Conservation (phyloP, 2,329 filamentous ascomycete species). For the Ophiocordyceps unilateralis region DNA sequence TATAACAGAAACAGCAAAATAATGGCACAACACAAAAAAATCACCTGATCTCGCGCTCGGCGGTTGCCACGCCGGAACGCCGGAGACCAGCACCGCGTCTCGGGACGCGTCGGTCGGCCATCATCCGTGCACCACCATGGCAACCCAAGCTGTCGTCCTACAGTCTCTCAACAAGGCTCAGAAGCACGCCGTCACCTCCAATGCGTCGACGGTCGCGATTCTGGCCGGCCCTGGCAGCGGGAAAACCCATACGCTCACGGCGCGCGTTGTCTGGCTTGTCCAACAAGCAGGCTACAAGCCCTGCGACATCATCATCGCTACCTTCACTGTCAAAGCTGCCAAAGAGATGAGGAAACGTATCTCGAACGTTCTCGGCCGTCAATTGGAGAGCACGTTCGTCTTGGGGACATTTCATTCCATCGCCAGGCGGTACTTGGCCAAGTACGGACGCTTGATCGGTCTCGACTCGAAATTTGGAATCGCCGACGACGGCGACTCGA, state of each 20-base stretch:
- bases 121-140: constrained; percentile 8
- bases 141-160: constrained; percentile 24
- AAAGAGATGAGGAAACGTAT: constrained; percentile 86
- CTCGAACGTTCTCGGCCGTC: constrained; percentile 60
- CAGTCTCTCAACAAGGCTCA: constrained; percentile 36
- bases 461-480: constrained; percentile 76
- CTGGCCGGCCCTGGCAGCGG: constrained; percentile 55
- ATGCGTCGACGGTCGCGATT: constrained; percentile 41
- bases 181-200: constrained; percentile 35
- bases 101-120: background rate
- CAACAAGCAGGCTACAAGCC: constrained; percentile 54
- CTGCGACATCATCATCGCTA: constrained; percentile 83
- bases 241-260: constrained; percentile 90
- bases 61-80: too few species aligned
- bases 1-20: too few species aligned
- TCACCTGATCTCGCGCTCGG: background rate
- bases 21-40: too few species aligned
- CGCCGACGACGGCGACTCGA: constrained; percentile 67
- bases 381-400: constrained; percentile 57
- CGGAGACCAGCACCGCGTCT: background rate
- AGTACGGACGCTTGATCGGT: constrained; percentile 73
- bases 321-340: constrained; percentile 91
- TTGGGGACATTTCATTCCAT: constrained; percentile 94
- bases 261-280: constrained; percentile 79
- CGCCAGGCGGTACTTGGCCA: constrained; percentile 63